Evolutionary conservation across 2,329 filamentous ascomycete species (phyloP).

Genomic region (Xylariales sp.): DNA sequence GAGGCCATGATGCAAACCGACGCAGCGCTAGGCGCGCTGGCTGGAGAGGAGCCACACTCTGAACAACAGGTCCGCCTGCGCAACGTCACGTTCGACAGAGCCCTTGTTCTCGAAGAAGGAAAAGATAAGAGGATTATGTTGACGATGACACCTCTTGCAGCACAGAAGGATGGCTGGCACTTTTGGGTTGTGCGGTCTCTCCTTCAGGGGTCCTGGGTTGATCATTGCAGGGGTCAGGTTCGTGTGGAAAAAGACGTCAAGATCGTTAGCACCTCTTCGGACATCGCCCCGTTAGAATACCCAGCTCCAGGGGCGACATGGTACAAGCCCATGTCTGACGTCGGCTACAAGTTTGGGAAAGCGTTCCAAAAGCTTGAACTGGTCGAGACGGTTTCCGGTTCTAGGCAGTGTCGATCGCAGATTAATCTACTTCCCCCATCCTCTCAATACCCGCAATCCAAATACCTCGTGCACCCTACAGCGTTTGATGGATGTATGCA

Average conservation of each 20-base stretch:
- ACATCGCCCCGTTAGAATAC: too few relatives aligned
- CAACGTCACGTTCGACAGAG: neutral
- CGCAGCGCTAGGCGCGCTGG: neutral
- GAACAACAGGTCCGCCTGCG: neutral
- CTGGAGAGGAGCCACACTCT: too few relatives aligned
- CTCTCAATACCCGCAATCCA: conserved; percentile 12
- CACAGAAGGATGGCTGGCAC: too few relatives aligned
- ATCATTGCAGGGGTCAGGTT: too few relatives aligned
- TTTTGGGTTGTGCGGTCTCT: too few relatives aligned
- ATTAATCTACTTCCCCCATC: too few relatives aligned
- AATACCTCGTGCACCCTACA: neutral
- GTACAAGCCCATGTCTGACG: conserved; percentile 10
- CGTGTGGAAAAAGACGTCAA: too few relatives aligned
- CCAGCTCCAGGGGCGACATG: conserved; percentile 1
- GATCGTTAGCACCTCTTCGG: too few relatives aligned
- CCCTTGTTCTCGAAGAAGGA: neutral
- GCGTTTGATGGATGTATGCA: neutral
- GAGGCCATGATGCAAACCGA: conserved; percentile 8
- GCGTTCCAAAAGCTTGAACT: neutral
- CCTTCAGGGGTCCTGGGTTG: too few relatives aligned
- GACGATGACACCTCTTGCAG: neutral
- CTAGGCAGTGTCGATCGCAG: neutral
- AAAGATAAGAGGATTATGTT: neutral
- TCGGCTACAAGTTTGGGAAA: neutral
- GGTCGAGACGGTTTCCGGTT: neutral